Base-by-base conservation (phyloP, 768 basidiomycete genomes). In the Tricholoma furcatifolium region DNA sequence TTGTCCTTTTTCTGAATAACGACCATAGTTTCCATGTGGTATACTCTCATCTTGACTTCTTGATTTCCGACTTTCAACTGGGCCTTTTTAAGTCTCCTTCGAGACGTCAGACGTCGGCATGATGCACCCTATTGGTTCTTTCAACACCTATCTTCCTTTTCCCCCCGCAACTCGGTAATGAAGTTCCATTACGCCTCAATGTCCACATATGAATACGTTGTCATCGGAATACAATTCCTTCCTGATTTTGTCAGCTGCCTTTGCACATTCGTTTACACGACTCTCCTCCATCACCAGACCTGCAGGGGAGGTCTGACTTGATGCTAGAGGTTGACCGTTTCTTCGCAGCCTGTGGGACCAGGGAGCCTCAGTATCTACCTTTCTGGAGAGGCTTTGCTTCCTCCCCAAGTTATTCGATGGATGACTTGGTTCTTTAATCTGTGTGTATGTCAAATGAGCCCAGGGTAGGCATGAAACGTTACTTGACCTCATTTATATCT, bases 41-140 rank as follows among this genome's bases (percentile, higher is more conserved):
- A 46, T 15, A n/a, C 5, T 18, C 10, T 32, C 14, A 30, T 35
- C 21, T 34, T 46, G 30, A 8, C 35, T 31, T 6, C 18, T 24
- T 20, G 24, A 14, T 14, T 23, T 50, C 53, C 34, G 50, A 42
- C 43, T 18, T 40, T 53, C 48, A 35, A 41, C 44, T 23, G 43
- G 35, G 50, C 32, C 43, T 32, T 38, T 27, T 23, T 3, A 32
- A 35, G 17, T 11, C 17, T 36, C 39, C 20, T 38, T 41, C 43
- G 34, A 48, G 27, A 27, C 27, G 27, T 15, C 35, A 17, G 23
- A 40, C 14, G 24, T 12, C 34, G 27, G 42, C 48, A 20, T 34
- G 47, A 46, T 17, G 39, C 35, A 21, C 23, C 17, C 34, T 43
- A 24, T 46, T 35, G 14, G 40, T 23, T 43, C 35, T 48, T 18